Base-by-base conservation (phyloP, 2,329 filamentous ascomycete genomes). In the Pseudocercospora fijiensis region DNA sequence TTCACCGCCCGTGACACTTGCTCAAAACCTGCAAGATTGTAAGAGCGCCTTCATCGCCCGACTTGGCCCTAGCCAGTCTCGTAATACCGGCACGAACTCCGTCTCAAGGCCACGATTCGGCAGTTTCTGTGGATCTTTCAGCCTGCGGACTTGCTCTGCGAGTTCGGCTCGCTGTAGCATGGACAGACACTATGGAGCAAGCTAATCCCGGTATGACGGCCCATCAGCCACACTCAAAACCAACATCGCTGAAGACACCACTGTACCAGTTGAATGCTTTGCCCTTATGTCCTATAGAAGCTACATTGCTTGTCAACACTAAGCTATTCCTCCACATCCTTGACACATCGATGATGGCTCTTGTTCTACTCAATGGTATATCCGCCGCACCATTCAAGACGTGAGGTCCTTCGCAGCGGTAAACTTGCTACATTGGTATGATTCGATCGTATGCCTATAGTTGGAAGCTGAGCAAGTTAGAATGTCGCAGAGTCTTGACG, bases 191-290 rank as follows among this genome's bases (percentile, higher is more conserved):
- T 52, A 52, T 24, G 24, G 20, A 24, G 49, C 22, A 26, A 24
- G 16, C 24, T 5, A 4, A 52, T 52, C 49, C 49, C 49, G 24
- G 49, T 26, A 6, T 26, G 16, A 26, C 20, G 20, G 20, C 20
- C 16, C 49, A n/a, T n/a, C 49, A 52, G 49, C 49, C 49, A 52
- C 49, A 52, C 49, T 27, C 24, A 27, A 52, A 24, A 52, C 20
- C 49, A 27, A 52, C 49, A 27, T 52, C 24, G 27, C 49, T 27
- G 20, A 9, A 27, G 49, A 52, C 16, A 26, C 10, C 5, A 24
- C 49, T 16, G 13, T 52, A n/a, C 49, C 10, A 52, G 49, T 22
- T 27, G 20, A 52, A 27, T n/a, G n/a, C 33, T n/a, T 16, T 37
- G 33, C 33, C 33, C 33, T 37, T 37, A 37, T 37, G 13, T 37